Percentiles rank a stretch among this genome's conserved stretches.
phyloP scores from a whole-genome alignment of 306 rosid genomes.

The Fragaria vesca region DNA sequence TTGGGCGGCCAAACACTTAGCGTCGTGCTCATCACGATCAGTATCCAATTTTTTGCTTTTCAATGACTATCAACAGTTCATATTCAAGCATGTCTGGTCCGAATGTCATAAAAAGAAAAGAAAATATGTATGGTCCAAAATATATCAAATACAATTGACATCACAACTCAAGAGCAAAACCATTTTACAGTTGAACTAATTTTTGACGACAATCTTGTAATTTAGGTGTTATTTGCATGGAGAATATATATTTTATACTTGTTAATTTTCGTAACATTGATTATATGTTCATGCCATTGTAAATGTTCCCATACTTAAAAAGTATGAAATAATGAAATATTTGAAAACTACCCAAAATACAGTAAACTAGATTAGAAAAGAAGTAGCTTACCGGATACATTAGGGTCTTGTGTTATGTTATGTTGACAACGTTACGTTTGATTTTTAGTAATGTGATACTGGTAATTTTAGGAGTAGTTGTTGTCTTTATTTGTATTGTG shows the following conservation, averaged over 20 bases:
- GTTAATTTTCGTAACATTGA: no score
- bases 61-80: not conserved
- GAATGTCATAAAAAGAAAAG: no score
- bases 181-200: not conserved
- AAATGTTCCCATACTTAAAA: not conserved
- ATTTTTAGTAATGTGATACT: no score
- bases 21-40: not conserved
- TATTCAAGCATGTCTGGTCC: not conserved
- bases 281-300: not conserved
- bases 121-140: not conserved
- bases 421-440: no score
- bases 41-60: not conserved
- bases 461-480: fast-evolving
- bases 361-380: no score
- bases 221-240: not conserved
- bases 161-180: not conserved
- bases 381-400: no score
- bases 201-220: not conserved
- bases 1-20: not conserved
- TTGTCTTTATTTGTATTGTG: no score
- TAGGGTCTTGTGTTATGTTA: no score
- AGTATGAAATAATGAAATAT: no score
- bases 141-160: not conserved
- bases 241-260: no score
- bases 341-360: no score